These are phyloP conservation scores for Sphagnum magellanicum DNA, from an alignment of 228 moss, liverwort and hornwort genomes.

Conservation along the genomic window DNA sequence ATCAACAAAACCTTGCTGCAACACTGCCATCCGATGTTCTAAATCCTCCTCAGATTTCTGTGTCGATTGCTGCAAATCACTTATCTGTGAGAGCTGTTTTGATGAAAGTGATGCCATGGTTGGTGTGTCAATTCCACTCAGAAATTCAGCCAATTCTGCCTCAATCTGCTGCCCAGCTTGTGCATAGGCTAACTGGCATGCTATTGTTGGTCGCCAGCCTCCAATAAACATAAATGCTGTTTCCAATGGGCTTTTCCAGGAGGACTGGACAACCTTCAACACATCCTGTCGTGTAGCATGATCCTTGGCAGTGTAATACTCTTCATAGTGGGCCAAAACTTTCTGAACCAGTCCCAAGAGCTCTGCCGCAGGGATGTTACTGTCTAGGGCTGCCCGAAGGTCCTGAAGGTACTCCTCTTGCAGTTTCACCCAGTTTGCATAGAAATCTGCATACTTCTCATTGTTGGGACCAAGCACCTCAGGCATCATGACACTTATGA, in stretches of 20 bases:
- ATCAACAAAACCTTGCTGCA: slow-evolving; percentile 46
- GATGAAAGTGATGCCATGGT: slow-evolving; percentile 36
- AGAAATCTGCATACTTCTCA: slow-evolving; percentile 5
- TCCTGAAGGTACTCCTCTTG: slow-evolving; percentile 9
- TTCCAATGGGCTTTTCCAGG: slow-evolving; percentile 50
- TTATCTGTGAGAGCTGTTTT: slow-evolving; percentile 31
- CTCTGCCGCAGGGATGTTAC: background rate
- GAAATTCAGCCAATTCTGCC: slow-evolving; percentile 35
- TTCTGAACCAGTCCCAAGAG: slow-evolving; percentile 4
- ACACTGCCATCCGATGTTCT: slow-evolving; percentile 29
- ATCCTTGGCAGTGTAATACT: slow-evolving; percentile 38
- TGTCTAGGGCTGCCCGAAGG: slow-evolving; percentile 5
- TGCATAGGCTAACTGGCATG: slow-evolving; percentile 44
- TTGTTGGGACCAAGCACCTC: slow-evolving; percentile 1
- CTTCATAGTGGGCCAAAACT: slow-evolving; percentile 15
- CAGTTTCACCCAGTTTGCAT: slow-evolving; percentile 4
- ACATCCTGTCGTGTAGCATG: slow-evolving; percentile 35
- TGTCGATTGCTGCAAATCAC: slow-evolving; percentile 24
- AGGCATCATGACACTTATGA: background rate
- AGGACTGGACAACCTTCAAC: slow-evolving; percentile 32
- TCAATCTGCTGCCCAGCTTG: slow-evolving; percentile 47
- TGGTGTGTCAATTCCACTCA: slow-evolving; percentile 34
- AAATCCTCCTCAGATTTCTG: slow-evolving; percentile 37
- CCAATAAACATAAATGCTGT: slow-evolving; percentile 53
- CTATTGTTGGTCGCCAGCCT: slow-evolving; percentile 55